phyloP scores from a whole-genome alignment of 2,329 filamentous ascomycete genomes.

The Furcasterigmium furcatum region DNA sequence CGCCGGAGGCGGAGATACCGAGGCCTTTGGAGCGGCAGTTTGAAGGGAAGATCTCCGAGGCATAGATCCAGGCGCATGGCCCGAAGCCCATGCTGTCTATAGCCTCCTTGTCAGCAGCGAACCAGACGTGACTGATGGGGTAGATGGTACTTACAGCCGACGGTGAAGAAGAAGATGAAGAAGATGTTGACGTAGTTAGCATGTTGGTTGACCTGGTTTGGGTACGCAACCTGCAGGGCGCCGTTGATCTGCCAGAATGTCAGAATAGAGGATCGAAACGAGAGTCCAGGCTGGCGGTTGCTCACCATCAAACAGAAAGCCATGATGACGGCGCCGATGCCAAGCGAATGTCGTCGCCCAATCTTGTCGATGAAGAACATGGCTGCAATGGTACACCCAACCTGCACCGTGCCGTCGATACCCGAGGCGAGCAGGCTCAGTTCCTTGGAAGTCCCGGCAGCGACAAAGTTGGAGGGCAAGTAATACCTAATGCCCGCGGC shows the following conservation, averaged over 20 bases:
- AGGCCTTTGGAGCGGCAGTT: slow-evolving; percentile 14
- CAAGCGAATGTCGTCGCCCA: slow-evolving; percentile 24
- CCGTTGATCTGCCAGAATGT: slow-evolving; percentile 18
- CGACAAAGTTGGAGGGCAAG: slow-evolving; percentile 27
- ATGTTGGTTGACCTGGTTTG: slow-evolving; percentile 11
- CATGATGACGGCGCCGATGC: slow-evolving; percentile 27
- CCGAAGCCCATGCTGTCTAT: slow-evolving; percentile 16
- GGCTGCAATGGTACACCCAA: slow-evolving; percentile 27
- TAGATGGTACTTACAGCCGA: slow-evolving; percentile 28
- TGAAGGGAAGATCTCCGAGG: slow-evolving; percentile 15
- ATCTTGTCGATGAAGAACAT: slow-evolving; percentile 28
- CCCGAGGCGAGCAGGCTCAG: slow-evolving; percentile 27
- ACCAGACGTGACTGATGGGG: slow-evolving; percentile 35
- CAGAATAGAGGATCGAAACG: slow-evolving; percentile 15
- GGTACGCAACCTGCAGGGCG: slow-evolving; percentile 11
- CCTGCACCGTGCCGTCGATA: slow-evolving; percentile 28
- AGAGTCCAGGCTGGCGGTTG: slow-evolving; percentile 26
- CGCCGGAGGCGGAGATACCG: slow-evolving; percentile 12
- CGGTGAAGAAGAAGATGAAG: slow-evolving; percentile 17
- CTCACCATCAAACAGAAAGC: slow-evolving; percentile 20
- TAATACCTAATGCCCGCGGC: slow-evolving; percentile 32
- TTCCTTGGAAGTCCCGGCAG: slow-evolving; percentile 23
- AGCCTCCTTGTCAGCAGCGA: slow-evolving; percentile 5
- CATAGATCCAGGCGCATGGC: slow-evolving; percentile 16
- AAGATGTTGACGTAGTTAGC: slow-evolving; percentile 16